Conservation (phyloP, 1,284 basidiomycete genomes). For the Cryptococcus depauperatus region DNA sequence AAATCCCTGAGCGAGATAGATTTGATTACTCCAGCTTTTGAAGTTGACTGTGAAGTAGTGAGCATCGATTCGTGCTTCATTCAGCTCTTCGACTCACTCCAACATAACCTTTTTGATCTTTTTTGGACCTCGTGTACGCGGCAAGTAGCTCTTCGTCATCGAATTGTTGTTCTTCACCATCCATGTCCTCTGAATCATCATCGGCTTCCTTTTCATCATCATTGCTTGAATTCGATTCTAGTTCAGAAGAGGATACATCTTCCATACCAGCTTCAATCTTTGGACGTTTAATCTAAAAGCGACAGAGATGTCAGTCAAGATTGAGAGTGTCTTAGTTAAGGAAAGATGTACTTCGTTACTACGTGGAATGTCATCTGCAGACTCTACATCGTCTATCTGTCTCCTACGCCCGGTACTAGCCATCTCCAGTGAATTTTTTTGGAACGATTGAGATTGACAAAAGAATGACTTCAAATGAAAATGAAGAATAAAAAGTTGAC, state of each 20-base stretch:
- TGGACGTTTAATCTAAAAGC: background rate
- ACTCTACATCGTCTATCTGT: background rate
- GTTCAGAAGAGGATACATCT: background rate
- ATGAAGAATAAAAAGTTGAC: no score
- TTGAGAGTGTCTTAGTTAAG: no score
- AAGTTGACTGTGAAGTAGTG: slow-evolving; percentile 47
- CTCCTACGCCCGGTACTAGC: no score
- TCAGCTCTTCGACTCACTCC: slow-evolving; percentile 5
- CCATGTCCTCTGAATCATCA: slow-evolving; percentile 1
- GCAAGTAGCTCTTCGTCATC: slow-evolving; percentile 9
- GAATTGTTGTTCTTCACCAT: slow-evolving; percentile 30
- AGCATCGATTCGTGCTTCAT: background rate
- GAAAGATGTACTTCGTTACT: no score
- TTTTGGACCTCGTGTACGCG: slow-evolving; percentile 7
- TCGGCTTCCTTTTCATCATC: slow-evolving; percentile 4
- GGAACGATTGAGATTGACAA: no score
- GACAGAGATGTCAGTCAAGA: no score
- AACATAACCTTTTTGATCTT: slow-evolving; percentile 7
- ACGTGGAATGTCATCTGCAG: background rate
- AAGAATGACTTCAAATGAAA: no score
- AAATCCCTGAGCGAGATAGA: slow-evolving; percentile 82
- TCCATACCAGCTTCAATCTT: background rate
- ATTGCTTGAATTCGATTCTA: background rate
- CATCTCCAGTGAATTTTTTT: no score
- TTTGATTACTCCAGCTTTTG: slow-evolving; percentile 80